Evolutionary conservation across 495 filamentous ascomycete species (phyloP).

Genomic region (Rhypophila decipiens): DNA sequence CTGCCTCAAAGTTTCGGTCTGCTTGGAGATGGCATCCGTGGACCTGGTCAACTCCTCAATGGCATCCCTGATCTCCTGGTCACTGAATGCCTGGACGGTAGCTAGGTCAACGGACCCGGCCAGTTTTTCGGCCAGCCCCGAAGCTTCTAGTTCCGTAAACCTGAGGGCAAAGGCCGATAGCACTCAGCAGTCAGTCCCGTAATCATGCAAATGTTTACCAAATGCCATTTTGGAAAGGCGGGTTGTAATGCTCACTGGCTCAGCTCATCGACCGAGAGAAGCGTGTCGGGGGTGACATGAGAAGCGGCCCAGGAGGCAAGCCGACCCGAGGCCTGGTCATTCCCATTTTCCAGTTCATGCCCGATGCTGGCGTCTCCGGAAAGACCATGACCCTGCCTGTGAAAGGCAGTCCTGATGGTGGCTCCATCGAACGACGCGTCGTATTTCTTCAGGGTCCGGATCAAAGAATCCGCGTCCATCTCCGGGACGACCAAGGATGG

Average conservation of each 20-base stretch:
- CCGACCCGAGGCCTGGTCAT: background rate
- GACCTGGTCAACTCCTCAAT: constrained; percentile 41
- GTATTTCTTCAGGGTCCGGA: constrained; percentile 19
- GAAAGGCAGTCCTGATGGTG: constrained; percentile 21
- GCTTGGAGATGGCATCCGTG: constrained; percentile 38
- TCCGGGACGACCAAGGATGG: background rate
- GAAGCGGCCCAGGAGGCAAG: constrained; percentile 33
- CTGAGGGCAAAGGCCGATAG: constrained; percentile 21
- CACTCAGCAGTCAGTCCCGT: too few species aligned
- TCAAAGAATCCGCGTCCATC: constrained; percentile 23
- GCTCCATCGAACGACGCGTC: constrained; percentile 23
- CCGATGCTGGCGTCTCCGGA: constrained; percentile 8
- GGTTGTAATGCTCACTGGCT: constrained; percentile 23
- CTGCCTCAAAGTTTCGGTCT: constrained; percentile 34
- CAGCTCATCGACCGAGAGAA: constrained; percentile 38
- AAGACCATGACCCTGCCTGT: constrained; percentile 13
- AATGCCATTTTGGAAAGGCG: too few species aligned
- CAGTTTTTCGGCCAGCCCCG: constrained; percentile 30
- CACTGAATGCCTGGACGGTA: constrained; percentile 24
- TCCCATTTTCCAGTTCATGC: background rate
- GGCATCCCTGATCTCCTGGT: constrained; percentile 36
- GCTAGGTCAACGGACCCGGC: constrained; percentile 28
- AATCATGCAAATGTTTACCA: too few species aligned
- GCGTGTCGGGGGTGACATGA: constrained; percentile 36
- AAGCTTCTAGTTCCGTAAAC: constrained; percentile 30